These are phyloP conservation scores for Aquanectria penicillioides DNA, from an alignment of 2,329 filamentous ascomycete species.

Conservation along the genomic window DNA sequence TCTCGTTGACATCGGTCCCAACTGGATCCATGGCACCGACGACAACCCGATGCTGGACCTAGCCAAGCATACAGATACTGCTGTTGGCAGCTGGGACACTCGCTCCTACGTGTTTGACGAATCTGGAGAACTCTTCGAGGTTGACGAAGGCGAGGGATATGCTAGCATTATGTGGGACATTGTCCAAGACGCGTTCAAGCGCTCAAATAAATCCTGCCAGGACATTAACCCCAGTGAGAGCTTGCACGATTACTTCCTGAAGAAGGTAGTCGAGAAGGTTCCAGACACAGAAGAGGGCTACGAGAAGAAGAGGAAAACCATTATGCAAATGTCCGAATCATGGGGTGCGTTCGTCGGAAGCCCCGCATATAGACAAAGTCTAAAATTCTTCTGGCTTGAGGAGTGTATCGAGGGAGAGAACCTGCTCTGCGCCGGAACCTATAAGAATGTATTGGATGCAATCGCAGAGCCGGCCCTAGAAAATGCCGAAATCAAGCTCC, in stretches of 20 bases:
- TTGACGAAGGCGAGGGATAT: conserved; percentile 56
- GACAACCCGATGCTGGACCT: conserved; percentile 77
- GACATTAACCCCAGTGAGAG: conserved; percentile 59
- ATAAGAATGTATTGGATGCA: conserved; percentile 65
- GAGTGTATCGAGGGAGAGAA: conserved; percentile 80
- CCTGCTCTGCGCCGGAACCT: conserved; percentile 68
- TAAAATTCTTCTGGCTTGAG: conserved; percentile 82
- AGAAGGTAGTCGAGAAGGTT: conserved; percentile 57
- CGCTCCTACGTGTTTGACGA: conserved; percentile 66
- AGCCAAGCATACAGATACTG: conserved; percentile 68
- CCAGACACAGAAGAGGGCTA: conserved; percentile 54
- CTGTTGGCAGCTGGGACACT: conserved; percentile 59
- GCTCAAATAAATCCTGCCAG: conserved; percentile 67
- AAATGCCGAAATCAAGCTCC: conserved; percentile 63
- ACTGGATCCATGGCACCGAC: conserved; percentile 81
- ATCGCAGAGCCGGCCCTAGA: conserved; percentile 67
- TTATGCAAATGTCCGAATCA: conserved; percentile 67
- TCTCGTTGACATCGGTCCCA: conserved; percentile 72
- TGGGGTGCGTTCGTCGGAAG: conserved; percentile 80
- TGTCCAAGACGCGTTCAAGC: conserved; percentile 72
- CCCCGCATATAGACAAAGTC: conserved; percentile 70
- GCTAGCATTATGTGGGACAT: conserved; percentile 73
- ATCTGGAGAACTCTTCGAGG: conserved; percentile 61
- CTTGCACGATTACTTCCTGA: conserved; percentile 63
- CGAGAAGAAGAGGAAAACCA: conserved; percentile 52